Conservation (phyloP, 305 asterid genomes). For the Solanum hybrid region DNA sequence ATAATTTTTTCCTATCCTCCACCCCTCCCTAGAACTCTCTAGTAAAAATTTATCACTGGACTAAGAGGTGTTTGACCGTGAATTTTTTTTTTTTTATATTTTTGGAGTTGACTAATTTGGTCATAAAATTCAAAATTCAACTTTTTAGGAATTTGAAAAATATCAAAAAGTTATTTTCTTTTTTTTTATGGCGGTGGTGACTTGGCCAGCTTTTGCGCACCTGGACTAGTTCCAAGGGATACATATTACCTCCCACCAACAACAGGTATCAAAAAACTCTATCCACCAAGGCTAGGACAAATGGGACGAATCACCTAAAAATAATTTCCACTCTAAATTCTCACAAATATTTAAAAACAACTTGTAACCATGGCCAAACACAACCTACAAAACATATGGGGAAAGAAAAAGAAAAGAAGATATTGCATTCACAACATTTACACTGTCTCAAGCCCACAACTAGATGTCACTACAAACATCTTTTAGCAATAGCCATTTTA, state of each 20-base stretch:
- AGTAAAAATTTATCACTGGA: background rate
- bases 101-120: background rate
- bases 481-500: background rate
- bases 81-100: no score
- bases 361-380: background rate
- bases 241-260: background rate
- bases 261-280: background rate
- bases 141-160: background rate
- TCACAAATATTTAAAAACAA: background rate
- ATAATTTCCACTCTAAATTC: background rate
- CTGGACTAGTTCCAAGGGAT: background rate
- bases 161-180: background rate
- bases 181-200: background rate
- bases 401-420: background rate
- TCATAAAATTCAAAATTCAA: background rate
- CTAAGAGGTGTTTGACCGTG: background rate
- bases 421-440: background rate
- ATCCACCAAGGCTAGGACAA: background rate
- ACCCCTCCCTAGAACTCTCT: background rate
- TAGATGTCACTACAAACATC: background rate
- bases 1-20: background rate
- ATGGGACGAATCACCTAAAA: background rate
- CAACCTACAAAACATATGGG: background rate
- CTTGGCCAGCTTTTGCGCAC: background rate
- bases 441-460: background rate